Evolutionary conservation across 768 basidiomycete species (phyloP), one percentile per base, ranked within the genome.

Genomic region (Lactarius vividus): DNA sequence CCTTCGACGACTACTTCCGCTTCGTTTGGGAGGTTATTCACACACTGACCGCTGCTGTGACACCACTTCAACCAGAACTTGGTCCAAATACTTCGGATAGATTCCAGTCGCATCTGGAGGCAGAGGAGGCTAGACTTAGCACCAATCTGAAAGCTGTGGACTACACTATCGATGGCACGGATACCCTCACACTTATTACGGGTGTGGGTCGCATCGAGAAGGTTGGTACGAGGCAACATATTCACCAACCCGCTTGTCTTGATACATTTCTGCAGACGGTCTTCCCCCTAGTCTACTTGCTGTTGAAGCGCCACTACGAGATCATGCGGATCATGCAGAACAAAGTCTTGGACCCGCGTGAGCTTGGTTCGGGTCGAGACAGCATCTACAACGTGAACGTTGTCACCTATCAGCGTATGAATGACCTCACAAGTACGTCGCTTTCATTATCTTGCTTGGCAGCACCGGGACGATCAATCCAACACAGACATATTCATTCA

Each of bases 151-250:
- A 69, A 33, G 66, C 62, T 20, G 64, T 76, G 4, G 65, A 69
- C n/a, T 76, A 74, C 49, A 46, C 66, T 37, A 75, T 77, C 26
- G 75, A 77, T 52, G 73, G 70, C 7, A 29, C 61, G 0, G 75
- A 76, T 53, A 76, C 75, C 1, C 63, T 77, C 8, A 53, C 63
- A 8, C 69, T 76, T 1, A 69, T 77, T 1, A 64, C 71, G 5
- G 76, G 75, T n/a, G 62, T 67, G 9, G 73, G 72, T 3, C 68
- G 73, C 13, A 65, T 74, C 4, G 76, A 77, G 59, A 73, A 71
- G 70, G 76, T 75, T 42, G 18, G 64, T 16, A 40, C 44, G 3
- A 49, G 18, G 0, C 6, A 23, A 6, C 18, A 4, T 13, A 4
- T 2, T 11, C 16, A 15, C 3, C 2, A 40, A 15, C 15, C 16